These are phyloP conservation scores for Begonia fuchsioides DNA, from an alignment of 306 rosid genomes.

Conservation along the genomic window DNA sequence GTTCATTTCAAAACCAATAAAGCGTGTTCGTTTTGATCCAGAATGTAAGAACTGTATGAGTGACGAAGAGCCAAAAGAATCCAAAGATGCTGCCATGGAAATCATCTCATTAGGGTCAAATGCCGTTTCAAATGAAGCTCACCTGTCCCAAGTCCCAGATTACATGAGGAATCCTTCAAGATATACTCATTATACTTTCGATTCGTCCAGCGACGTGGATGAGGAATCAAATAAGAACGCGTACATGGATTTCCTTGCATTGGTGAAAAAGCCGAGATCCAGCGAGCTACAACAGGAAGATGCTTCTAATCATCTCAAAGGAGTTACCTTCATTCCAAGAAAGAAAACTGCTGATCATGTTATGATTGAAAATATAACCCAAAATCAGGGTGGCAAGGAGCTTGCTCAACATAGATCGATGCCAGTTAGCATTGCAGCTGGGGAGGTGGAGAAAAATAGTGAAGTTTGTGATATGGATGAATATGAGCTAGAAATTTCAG, in stretches of 20 bases:
- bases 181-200: slow-evolving; percentile 62
- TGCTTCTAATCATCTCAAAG: slow-evolving; percentile 31
- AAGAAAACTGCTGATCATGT: slow-evolving; percentile 48
- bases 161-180: slow-evolving; percentile 56
- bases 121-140: slow-evolving; percentile 15
- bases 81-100: slow-evolving; percentile 19
- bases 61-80: slow-evolving; percentile 20
- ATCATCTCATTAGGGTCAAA: slow-evolving; percentile 14
- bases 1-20: slow-evolving; percentile 28
- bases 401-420: slow-evolving; percentile 14
- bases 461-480: slow-evolving; percentile 83
- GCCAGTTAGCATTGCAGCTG: slow-evolving; percentile 34
- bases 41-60: slow-evolving; percentile 24
- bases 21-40: slow-evolving; percentile 79
- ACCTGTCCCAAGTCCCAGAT: slow-evolving; percentile 45
- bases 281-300: slow-evolving; percentile 14
- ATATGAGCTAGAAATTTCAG: slow-evolving; percentile 40
- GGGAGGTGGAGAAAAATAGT: slow-evolving; percentile 28
- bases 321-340: slow-evolving; percentile 62
- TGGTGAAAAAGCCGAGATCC: slow-evolving; percentile 29
- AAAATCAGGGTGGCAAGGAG: slow-evolving; percentile 36
- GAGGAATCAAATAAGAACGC: slow-evolving; percentile 74
- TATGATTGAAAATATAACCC: slow-evolving; percentile 34
- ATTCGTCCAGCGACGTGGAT: slow-evolving; percentile 38
- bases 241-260: slow-evolving; percentile 45